Conservation (phyloP, 2,329 filamentous ascomycete species). For the Colletotrichum godetiae region DNA sequence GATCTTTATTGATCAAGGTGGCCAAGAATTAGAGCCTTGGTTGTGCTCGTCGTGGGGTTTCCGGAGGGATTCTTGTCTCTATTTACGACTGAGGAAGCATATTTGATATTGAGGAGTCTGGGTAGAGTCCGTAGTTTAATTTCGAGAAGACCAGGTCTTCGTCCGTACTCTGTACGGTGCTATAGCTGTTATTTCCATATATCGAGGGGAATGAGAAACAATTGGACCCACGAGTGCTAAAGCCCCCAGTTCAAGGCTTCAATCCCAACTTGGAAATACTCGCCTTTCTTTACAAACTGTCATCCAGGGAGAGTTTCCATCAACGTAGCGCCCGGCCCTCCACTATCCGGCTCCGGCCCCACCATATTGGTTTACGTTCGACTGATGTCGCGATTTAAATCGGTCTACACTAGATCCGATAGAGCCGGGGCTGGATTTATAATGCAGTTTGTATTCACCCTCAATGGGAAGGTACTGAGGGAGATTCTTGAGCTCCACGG, state of each 20-base stretch:
- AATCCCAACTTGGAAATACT: neutral
- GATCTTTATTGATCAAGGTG: conserved; percentile 45
- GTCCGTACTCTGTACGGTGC: too few relatives aligned
- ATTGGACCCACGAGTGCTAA: too few relatives aligned
- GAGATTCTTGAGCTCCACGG: too few relatives aligned
- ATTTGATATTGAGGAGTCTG: neutral
- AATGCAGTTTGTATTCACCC: too few relatives aligned
- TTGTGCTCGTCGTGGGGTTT: neutral
- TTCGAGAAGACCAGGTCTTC: neutral
- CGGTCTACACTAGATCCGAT: too few relatives aligned
- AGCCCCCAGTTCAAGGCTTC: too few relatives aligned
- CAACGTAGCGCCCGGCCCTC: neutral
- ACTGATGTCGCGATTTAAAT: neutral
- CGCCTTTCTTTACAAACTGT: neutral
- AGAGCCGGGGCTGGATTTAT: too few relatives aligned
- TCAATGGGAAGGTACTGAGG: too few relatives aligned
- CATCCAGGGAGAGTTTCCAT: neutral
- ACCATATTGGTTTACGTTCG: neutral
- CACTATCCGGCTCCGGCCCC: conserved; percentile 22
- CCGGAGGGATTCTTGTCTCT: neutral
- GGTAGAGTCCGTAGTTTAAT: neutral
- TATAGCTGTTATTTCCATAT: too few relatives aligned
- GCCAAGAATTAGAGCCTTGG: neutral
- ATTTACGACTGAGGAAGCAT: neutral
- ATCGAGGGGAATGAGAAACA: too few relatives aligned